Evolutionary conservation across 495 filamentous ascomycete species (phyloP), one percentile per base, ranked within the genome.

Genomic region (Viridothelium virens): DNA sequence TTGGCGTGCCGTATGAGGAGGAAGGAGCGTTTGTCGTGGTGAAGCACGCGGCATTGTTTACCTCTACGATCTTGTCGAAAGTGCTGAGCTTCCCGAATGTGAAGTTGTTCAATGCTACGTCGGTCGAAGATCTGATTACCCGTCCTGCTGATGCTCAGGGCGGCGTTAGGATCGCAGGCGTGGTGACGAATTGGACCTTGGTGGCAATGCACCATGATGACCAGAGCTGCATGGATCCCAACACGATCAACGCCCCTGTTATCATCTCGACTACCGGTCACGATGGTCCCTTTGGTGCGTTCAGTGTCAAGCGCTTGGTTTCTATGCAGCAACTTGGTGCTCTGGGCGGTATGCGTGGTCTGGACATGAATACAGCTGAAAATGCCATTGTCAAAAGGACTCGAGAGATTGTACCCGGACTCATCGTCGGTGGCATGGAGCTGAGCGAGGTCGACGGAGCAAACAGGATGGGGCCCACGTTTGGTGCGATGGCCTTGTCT

Each of bases 351-450:
- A 96, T 96, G 91, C 86, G 91, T 65, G 91, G 91, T 10, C 79
- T 96, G 16, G 91, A 96, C 76, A 95, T 96, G 91, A 89, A 89
- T 77, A 80, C 81, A 2, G 91, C 91, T 39, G 91, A 96, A 74
- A 91, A 96, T 70, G 90, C 91, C 59, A 94, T 96, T 70, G 91
- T 94, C 72, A 94, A 91, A 83, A 80, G 86, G 69, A 95, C 91
- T 50, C 83, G 91, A 67, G 91, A 95, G 82, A 82, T 96, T 64
- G 85, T 90, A 46, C 90, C 89, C 46, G 91, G 91, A 56, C 80
- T 96, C 69, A 90, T 95, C 70, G 87, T 93, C n/a, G 91, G 91
- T 63, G 91, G 91, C 34, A 96, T 96, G 91, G 91, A 96, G 78
- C 77, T 95, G 73, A 89, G 87, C 67, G 91, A 96, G 79, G 86